These are phyloP conservation scores for Ascochyta koolunga DNA, from an alignment of 2,329 filamentous ascomycete species.

Conservation along the genomic window DNA sequence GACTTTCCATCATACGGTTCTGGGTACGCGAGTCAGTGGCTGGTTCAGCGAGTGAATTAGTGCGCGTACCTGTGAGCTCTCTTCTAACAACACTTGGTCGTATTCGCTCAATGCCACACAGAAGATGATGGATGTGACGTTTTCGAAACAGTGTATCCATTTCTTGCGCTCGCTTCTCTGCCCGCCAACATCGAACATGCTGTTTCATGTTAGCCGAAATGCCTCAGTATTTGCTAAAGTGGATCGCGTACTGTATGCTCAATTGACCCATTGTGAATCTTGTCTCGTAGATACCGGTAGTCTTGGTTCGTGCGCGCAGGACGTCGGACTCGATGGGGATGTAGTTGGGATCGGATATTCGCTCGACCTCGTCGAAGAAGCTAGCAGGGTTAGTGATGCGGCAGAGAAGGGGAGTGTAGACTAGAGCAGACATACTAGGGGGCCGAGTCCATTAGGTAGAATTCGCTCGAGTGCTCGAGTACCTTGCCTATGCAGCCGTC, in stretches of 20 bases:
- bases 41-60: slow-evolving; percentile 8
- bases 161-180: slow-evolving; percentile 98
- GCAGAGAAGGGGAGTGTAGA: not conserved
- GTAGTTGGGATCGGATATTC: slow-evolving; percentile 85
- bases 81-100: slow-evolving; percentile 94
- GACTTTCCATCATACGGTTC: slow-evolving; percentile 99
- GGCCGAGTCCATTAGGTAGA: slow-evolving; percentile 98
- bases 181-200: slow-evolving; percentile 99
- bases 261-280: slow-evolving; percentile 98
- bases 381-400: slow-evolving; percentile 55
- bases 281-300: slow-evolving; percentile 98
- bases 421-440: slow-evolving; percentile 76
- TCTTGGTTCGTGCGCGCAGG: slow-evolving; percentile 93
- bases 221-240: slow-evolving; percentile 28
- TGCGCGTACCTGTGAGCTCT: slow-evolving; percentile 85
- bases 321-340: slow-evolving; percentile 95
- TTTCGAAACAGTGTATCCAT: slow-evolving; percentile 99
- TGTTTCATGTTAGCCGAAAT: slow-evolving; percentile 53
- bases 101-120: slow-evolving; percentile 98
- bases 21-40: slow-evolving; percentile 50
- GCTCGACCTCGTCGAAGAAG: slow-evolving; percentile 91
- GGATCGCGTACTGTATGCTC: slow-evolving; percentile 85
- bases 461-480: slow-evolving; percentile 94
- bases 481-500: slow-evolving; percentile 82
- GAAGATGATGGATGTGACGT: slow-evolving; percentile 99